Conservation (phyloP, 139 green algal genomes). For the Edaphochlamys debaryana region DNA sequence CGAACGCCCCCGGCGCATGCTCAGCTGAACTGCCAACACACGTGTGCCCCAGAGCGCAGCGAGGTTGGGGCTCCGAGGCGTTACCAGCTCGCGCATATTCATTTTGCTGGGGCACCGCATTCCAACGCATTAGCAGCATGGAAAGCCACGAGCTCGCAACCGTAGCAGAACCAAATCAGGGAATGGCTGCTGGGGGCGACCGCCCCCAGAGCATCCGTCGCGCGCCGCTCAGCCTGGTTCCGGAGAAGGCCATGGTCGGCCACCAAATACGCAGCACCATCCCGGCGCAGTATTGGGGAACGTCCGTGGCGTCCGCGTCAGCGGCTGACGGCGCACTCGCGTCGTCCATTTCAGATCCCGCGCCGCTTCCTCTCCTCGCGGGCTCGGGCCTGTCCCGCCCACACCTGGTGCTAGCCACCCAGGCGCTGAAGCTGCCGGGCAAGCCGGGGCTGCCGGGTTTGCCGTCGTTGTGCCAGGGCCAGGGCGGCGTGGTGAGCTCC, state of each 20-base stretch:
- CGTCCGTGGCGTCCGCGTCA: constrained; percentile 48
- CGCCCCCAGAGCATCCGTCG: no score
- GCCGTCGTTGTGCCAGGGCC: constrained; percentile 61
- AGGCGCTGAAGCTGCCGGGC: constrained; percentile 66
- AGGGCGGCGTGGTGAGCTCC: constrained; percentile 59
- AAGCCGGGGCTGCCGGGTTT: constrained; percentile 26
- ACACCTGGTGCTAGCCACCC: constrained; percentile 76
- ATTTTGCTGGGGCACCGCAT: no score
- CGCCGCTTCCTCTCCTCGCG: constrained; percentile 57
- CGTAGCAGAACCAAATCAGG: no score
- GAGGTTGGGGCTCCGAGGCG: no score
- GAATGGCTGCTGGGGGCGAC: no score
- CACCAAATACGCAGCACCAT: constrained; percentile 61
- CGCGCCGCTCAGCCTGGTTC: constrained; percentile 47
- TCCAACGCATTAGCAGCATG: no score
- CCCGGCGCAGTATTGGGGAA: constrained; percentile 78
- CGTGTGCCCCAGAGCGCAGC: no score
- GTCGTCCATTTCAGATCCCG: constrained; percentile 67
- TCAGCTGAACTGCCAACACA: no score
- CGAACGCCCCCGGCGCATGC: no score
- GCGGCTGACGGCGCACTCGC: constrained; percentile 57
- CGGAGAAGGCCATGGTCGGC: constrained; percentile 63
- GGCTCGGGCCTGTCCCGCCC: constrained; percentile 69
- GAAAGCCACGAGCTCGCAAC: no score
- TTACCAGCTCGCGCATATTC: no score